Evolutionary conservation across 2,329 filamentous ascomycete genomes (phyloP), one percentile per base, ranked within the genome.

Genomic region (Chaetomium sp.): DNA sequence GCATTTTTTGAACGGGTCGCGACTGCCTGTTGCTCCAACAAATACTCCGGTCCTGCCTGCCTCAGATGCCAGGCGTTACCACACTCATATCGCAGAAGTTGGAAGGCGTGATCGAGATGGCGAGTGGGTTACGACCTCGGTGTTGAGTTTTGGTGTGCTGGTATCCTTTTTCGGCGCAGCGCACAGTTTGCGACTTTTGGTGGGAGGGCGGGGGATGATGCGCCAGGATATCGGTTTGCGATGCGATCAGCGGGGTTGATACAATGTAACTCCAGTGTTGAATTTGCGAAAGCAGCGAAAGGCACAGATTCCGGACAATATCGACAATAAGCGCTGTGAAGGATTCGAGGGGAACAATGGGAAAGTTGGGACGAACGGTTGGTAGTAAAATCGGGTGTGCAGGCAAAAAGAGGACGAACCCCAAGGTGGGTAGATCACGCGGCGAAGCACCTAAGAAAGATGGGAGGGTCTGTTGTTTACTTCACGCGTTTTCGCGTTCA

Each of bases 401-500:
- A 53, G 32, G 12, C 42, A 42, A 40, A 43, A 50, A 53, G 33
- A 14, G 46, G 52, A 27, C 3, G 19, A 44, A 37, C 48, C 36
- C 35, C 33, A 53, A 49, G 46, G 52, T 53, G 46, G 53, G 58
- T 49, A 59, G 52, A 60, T 57, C 47, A 57, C 52, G 54, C 52
- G 59, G 59, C 54, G 47, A 40, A 50, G 52, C 54, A 41, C 55
- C 53, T 55, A 52, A 58, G 51, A 58, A 61, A 60, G 55, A 56
- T 57, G 58, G 56, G 52, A 56, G 47, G 52, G 35, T 34, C 49
- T 57, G 41, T 62, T 64, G 62, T 64, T 64, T 63, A 63, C 59
- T 52, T 57, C 50, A 55, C 61, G 61, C 57, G 61, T 61, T 61
- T 59, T 59, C 61, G 62, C 61, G 62, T 63, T 58, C 49, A 52